These are phyloP conservation scores for Aristolochia contorta DNA, from an alignment of 164 flowering plant species.

Conservation along the genomic window DNA sequence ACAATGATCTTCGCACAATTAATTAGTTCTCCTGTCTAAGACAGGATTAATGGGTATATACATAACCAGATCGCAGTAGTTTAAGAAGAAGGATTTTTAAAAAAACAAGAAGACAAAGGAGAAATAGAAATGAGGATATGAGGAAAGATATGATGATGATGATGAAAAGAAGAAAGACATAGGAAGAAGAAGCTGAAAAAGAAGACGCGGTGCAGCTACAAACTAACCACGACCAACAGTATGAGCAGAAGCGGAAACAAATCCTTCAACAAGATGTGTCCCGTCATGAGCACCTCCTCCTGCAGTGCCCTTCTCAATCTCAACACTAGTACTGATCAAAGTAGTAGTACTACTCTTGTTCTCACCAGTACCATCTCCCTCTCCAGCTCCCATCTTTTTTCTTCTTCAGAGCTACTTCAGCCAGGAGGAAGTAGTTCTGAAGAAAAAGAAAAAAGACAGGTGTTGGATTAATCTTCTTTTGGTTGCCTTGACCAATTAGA, in stretches of 20 bases:
- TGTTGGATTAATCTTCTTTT: too few relatives aligned
- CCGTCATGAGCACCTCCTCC: background rate
- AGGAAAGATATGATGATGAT: too few relatives aligned
- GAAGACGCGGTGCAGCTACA: background rate
- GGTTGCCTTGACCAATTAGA: too few relatives aligned
- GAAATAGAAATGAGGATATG: too few relatives aligned
- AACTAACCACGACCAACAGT: constrained; percentile 27
- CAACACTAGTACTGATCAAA: background rate
- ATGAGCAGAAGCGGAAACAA: constrained; percentile 23
- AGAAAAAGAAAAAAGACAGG: too few relatives aligned
- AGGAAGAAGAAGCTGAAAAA: background rate
- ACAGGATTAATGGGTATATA: background rate
- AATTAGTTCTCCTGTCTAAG: background rate
- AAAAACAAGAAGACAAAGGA: background rate
- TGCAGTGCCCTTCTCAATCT: constrained; percentile 14
- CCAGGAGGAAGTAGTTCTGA: too few relatives aligned
- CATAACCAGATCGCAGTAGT: background rate
- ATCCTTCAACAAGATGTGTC: constrained; percentile 2
- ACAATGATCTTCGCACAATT: background rate
- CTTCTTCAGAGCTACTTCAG: background rate
- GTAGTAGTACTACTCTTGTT: background rate
- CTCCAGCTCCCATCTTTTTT: constrained; percentile 1
- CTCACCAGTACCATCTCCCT: background rate
- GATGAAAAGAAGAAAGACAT: background rate
- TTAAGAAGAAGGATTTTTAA: background rate